phyloP scores from a whole-genome alignment of 495 filamentous ascomycete genomes.

The Staphylotrichum longicolle region DNA sequence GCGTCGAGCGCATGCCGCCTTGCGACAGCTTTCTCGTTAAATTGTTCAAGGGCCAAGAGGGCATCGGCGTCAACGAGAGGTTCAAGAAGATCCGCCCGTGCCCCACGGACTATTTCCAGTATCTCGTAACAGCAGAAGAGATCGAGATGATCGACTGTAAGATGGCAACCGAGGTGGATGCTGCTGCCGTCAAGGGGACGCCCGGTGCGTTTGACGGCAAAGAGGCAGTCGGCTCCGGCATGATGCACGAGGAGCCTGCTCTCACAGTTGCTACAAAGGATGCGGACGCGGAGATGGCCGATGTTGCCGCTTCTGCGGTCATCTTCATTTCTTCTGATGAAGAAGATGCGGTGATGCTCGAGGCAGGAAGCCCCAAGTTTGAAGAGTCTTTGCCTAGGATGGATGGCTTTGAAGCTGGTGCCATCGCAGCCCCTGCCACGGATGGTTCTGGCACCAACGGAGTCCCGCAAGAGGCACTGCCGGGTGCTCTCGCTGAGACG shows the following conservation, averaged over 20 bases:
- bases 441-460: too few relatives aligned
- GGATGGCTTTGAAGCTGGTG: too few relatives aligned
- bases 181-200: too few relatives aligned
- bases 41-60: slow-evolving; percentile 15
- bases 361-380: not conserved
- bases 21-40: not conserved
- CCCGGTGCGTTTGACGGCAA: not conserved
- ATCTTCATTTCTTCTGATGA: not conserved
- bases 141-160: not conserved
- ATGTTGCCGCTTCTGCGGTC: not conserved
- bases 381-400: too few relatives aligned
- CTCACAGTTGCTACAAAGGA: too few relatives aligned
- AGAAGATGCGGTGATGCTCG: not conserved
- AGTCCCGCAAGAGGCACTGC: too few relatives aligned
- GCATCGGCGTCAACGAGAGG: slow-evolving; percentile 3
- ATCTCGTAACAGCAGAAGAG: not conserved
- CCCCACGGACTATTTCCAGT: not conserved
- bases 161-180: not conserved
- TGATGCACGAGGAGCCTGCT: not conserved
- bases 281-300: not conserved
- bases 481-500: too few relatives aligned
- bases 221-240: not conserved
- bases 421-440: too few relatives aligned
- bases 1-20: slow-evolving; percentile 7
- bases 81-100: not conserved